A percentile compares a stretch with the other conserved stretches of the same genome.
These are phyloP conservation scores for Alnus rubra DNA, from an alignment of 306 rosid species.

Conservation along the genomic window DNA sequence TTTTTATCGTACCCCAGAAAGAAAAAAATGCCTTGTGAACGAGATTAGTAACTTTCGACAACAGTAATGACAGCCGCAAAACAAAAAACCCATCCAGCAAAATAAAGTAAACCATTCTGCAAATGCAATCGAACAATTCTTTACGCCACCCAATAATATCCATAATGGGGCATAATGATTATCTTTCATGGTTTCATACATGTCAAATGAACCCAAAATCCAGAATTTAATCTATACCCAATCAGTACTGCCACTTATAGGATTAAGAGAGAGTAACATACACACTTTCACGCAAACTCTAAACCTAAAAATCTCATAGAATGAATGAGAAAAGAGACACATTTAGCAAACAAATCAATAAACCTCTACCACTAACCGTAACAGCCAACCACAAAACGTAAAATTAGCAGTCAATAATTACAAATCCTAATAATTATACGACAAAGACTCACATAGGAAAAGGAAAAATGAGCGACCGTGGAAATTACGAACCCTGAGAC, in stretches of 20 bases:
- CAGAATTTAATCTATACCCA: background rate
- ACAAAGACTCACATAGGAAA: conserved; percentile 7
- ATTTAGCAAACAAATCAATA: background rate
- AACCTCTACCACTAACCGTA: background rate
- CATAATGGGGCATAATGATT: background rate
- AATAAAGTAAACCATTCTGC: background rate
- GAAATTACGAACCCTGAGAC: conserved; percentile 55
- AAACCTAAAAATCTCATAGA: background rate
- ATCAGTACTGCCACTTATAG: background rate
- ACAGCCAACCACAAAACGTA: background rate
- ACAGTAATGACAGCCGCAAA: too few relatives aligned
- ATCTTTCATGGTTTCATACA: background rate
- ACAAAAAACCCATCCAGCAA: too few relatives aligned
- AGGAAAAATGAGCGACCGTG: conserved; percentile 4
- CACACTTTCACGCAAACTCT: background rate
- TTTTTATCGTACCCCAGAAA: background rate
- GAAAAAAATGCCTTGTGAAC: too few relatives aligned
- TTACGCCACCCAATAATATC: background rate
- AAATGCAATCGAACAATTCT: background rate
- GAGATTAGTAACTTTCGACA: too few relatives aligned
- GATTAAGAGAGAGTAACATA: background rate
- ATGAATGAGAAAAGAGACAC: background rate
- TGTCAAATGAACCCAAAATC: background rate
- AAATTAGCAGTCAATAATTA: too few relatives aligned
- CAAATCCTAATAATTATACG: background rate